Evolutionary conservation across 768 basidiomycete genomes (phyloP), one percentile per base, ranked within the genome.

Genomic region (Obba rivulosa): DNA sequence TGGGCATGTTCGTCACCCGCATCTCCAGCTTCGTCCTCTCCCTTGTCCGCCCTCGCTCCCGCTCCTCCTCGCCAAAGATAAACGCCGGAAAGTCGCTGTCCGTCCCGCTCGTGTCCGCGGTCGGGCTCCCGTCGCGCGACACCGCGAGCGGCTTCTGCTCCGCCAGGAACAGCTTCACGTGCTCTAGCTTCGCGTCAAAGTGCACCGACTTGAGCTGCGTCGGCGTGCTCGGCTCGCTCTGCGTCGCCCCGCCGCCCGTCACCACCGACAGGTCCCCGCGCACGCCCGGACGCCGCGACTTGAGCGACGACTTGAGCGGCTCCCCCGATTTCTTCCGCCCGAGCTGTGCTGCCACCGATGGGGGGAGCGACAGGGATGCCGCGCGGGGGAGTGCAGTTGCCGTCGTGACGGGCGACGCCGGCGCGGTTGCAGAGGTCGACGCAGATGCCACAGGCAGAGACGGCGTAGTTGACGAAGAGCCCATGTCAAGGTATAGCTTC

Each of bases 101-200:
- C n/a, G 83, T 84, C 16, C 82, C 85, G 48, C 82, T 85, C 25
- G 83, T 88, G 58, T 91, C 82, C 55, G 81, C 87, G 54, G 81
- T 87, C 3, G 93, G 94, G 55, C 87, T 89, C 0, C 92, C 92
- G 56, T 91, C 85, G 40, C 95, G 80, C 11, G 86, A 90, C 16
- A 99, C 95, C 1, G 94, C 93, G 8, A 90, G 76, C 4, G 95
- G 95, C 62, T 92, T 92, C 67, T 98, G 95, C 68, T 92, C 89
- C 11, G 94, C 85, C 48, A 94, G 73, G 73, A 98, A 98, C 41
- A 94, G 77, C 67, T 94, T 94, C 53, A 98, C 89, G 48, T 92
- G 89, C 66, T 96, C 95, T 45, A 97, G 79, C 62, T 93, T 81
- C 4, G 84, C 65, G 68, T 95, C 90, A 52, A 99, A 99, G 60